Percentiles rank a stretch among this genome's conserved stretches.
Conservation (phyloP, 306 rosid species). For the Lathyrus oleraceus region DNA sequence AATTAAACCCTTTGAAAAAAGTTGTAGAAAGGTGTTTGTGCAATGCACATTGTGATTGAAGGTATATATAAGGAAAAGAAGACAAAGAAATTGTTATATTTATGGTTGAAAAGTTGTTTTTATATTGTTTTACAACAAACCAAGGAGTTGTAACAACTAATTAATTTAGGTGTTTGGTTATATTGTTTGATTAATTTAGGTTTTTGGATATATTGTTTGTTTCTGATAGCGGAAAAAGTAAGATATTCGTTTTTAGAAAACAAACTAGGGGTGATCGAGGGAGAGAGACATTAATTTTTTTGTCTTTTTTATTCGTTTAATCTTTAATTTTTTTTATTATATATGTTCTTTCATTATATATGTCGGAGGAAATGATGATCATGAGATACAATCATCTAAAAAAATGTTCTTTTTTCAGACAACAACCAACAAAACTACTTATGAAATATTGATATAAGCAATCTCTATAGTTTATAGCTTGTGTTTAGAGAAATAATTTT, state of each 20-base stretch:
- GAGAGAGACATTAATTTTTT: constrained; percentile 4
- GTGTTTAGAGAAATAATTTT: too few relatives aligned
- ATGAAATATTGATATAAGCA: too few relatives aligned
- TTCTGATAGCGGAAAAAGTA: constrained; percentile 28
- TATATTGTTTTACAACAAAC: constrained; percentile 2
- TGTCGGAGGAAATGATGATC: too few relatives aligned
- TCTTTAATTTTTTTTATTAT: too few relatives aligned
- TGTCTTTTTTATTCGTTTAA: too few relatives aligned
- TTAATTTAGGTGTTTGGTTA: constrained; percentile 5
- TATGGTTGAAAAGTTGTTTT: constrained; percentile 28
- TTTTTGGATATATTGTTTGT: background rate
- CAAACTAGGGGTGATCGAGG: background rate
- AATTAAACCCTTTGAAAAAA: background rate
- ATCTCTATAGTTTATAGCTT: too few relatives aligned
- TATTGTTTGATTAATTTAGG: background rate
- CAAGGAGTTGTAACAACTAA: background rate
- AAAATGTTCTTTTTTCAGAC: too few relatives aligned
- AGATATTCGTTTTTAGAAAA: background rate
- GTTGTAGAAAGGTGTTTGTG: background rate
- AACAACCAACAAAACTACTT: too few relatives aligned
- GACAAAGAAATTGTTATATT: background rate
- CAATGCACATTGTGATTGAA: background rate
- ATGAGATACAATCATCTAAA: too few relatives aligned
- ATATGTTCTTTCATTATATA: too few relatives aligned
- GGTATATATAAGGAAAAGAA: constrained; percentile 22